Conservation (phyloP, 176 grass and related monocot species). For the Olyra latifolia region DNA sequence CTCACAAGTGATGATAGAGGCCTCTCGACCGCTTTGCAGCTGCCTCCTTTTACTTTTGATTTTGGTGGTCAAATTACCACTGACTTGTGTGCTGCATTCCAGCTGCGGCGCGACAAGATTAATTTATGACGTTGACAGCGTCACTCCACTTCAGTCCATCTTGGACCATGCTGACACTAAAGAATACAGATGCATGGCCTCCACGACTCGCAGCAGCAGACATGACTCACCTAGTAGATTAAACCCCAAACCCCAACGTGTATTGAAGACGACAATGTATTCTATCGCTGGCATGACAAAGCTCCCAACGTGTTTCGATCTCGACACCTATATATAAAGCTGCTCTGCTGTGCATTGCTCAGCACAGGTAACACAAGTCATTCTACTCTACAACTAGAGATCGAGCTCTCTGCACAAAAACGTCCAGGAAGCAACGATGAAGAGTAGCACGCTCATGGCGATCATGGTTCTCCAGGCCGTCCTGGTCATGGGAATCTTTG, state of each 20-base stretch:
- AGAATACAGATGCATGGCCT: background rate
- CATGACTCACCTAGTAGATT: background rate
- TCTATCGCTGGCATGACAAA: background rate
- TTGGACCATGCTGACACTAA: background rate
- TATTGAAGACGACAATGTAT: background rate
- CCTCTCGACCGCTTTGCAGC: background rate
- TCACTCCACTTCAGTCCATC: background rate
- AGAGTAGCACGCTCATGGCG: constrained; percentile 20
- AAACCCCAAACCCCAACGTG: background rate
- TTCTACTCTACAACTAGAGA: background rate
- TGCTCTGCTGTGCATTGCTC: background rate
- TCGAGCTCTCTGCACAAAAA: background rate
- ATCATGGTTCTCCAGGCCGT: constrained; percentile 39
- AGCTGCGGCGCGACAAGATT: background rate
- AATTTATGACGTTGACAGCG: background rate
- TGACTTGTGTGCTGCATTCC: background rate
- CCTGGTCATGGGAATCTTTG: constrained; percentile 19
- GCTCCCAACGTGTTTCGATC: background rate
- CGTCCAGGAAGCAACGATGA: constrained; percentile 12
- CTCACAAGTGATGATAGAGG: background rate
- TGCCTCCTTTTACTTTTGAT: background rate
- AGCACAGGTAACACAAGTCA: background rate
- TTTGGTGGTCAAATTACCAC: background rate
- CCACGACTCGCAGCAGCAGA: background rate
- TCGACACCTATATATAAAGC: background rate